Percentiles rank a stretch among this genome's conserved stretches.
Conservation (phyloP, 345 rosid genomes). For the Psidium guajava region DNA sequence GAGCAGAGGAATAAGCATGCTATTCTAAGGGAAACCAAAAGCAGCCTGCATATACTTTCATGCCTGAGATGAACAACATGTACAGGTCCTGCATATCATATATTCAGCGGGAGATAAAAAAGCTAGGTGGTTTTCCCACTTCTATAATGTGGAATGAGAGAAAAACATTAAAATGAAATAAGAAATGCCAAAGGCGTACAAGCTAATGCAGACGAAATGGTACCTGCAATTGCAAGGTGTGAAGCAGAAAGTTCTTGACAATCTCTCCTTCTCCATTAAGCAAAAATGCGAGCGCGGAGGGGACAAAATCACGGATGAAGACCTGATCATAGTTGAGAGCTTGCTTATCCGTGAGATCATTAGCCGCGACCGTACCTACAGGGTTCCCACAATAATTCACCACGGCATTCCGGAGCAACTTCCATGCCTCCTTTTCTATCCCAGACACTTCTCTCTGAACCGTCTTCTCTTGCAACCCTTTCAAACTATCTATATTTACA, state of each 20-base stretch:
- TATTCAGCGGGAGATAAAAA: background rate
- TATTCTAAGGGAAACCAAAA: background rate
- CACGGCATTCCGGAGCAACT: slow-evolving; percentile 57
- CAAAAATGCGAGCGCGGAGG: slow-evolving; percentile 84
- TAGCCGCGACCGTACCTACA: slow-evolving; percentile 85
- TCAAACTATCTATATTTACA: slow-evolving; percentile 24
- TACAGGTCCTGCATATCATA: background rate
- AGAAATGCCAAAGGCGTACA: background rate
- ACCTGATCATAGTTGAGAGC: slow-evolving; percentile 88
- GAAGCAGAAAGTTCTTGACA: slow-evolving; percentile 90
- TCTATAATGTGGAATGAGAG: background rate
- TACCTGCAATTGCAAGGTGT: slow-evolving; percentile 94
- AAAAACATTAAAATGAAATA: background rate
- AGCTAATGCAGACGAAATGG: background rate
- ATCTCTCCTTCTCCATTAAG: slow-evolving; percentile 82
- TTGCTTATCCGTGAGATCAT: slow-evolving; percentile 56
- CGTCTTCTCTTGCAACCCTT: slow-evolving; percentile 25
- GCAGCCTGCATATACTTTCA: background rate
- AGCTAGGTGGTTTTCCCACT: background rate
- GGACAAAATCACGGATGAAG: slow-evolving; percentile 94
- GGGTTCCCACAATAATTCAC: slow-evolving; percentile 75
- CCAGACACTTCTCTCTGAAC: slow-evolving; percentile 44
- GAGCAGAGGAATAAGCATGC: background rate
- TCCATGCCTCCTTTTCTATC: slow-evolving; percentile 80
- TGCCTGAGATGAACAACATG: background rate